These are phyloP conservation scores for Eragrostis nindensis DNA, from an alignment of 176 grass and related monocot species.

Conservation along the genomic window DNA sequence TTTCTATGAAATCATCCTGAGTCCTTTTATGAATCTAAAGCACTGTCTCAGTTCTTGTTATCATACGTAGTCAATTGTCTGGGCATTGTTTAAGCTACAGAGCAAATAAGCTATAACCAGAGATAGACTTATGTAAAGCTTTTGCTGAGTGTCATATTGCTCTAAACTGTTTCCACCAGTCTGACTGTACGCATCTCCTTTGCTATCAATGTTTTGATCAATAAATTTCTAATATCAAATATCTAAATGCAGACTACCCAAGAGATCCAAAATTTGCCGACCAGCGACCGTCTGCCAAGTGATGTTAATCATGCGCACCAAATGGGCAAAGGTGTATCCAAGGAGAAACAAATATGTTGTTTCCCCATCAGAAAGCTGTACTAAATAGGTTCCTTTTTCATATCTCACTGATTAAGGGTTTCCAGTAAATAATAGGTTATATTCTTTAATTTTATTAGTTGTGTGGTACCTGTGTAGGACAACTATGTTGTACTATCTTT, in stretches of 20 bases:
- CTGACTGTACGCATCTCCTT: background rate
- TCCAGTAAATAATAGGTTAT: conserved; percentile 42
- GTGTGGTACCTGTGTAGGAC: background rate
- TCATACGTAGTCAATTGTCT: background rate
- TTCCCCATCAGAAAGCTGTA: conserved; percentile 49
- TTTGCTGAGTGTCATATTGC: background rate
- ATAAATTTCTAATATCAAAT: background rate
- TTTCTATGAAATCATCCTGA: too few species aligned
- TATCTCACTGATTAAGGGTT: background rate
- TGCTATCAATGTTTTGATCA: background rate
- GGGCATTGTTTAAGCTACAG: background rate
- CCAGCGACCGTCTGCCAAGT: background rate
- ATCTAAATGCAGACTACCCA: conserved; percentile 26
- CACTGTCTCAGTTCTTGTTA: too few species aligned
- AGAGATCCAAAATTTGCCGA: background rate
- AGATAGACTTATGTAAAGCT: background rate
- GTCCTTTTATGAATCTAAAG: too few species aligned
- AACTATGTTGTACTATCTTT: background rate
- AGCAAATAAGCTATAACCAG: background rate
- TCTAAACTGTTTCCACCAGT: background rate
- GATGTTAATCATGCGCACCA: conserved; percentile 10
- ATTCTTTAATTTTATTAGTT: conserved; percentile 3
- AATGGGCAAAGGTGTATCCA: conserved; percentile 19
- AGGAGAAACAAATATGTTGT: conserved; percentile 53
- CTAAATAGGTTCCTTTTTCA: background rate